Base-by-base conservation (phyloP, 306 rosid species). In the Astragalus membranaceus region DNA sequence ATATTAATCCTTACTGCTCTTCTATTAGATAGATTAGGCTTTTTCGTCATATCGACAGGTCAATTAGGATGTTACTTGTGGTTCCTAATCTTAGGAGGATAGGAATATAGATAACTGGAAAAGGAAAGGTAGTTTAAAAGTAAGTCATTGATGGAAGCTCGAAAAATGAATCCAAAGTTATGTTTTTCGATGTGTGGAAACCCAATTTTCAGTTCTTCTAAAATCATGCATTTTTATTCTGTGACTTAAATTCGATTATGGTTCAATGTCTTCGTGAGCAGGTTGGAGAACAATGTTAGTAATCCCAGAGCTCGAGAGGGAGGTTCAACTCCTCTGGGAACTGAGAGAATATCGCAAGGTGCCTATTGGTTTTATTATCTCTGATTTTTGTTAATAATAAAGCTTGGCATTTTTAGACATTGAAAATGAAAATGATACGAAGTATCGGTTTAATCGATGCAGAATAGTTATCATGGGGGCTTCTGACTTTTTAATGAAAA, bases 281-380 rank as follows among this genome's bases (percentile, higher is more conserved):
- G 99, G 97, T 48, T 95, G 99, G 99, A 87, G 99, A 76, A 95
- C 99, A 81, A 95, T 95, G 97, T 94, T 95, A 64, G 99, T 95
- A 43, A 81, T 95, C 66, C 99, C 99, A 42, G 99, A 95, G 84
- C 95, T 95, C 23, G 91, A 91, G 86, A 84, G 83, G 84, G 99
- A 95, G 85, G 92, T 91, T 78, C 79, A 84, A 77, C 92, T 91
- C 73, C 97, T 89, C 26, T 89, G 87, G 88, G 81, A 87, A 74
- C 75, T 80, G 54, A 82, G 96, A 71, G 84, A 88, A 65, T 81
- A 79, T 62, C 95, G 97, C 83, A 91, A 94, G 99, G 97, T 94
- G 76, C 46, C 59, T 59, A 23, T 30, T 3, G 9, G 29, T 50
- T 49, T 52, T 67, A 48, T 32, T 14, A 26, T 14, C 33, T 59